phyloP scores from a whole-genome alignment of 495 filamentous ascomycete genomes.

The Neurospora sublineolata region DNA sequence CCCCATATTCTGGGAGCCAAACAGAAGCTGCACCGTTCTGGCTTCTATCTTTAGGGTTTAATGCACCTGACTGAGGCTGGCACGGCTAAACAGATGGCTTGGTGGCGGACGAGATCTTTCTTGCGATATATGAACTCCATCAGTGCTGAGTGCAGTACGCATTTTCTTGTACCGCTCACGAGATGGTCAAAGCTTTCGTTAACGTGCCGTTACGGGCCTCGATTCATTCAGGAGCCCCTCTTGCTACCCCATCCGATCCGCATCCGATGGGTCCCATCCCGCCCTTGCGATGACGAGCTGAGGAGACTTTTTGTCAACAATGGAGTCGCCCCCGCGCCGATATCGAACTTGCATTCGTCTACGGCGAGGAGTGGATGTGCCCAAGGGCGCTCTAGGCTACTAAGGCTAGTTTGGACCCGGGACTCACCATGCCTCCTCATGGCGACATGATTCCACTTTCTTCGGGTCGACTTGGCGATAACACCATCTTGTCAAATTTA shows the following conservation, averaged over 20 bases:
- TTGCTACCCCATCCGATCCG: not conserved
- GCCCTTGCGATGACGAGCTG: conserved; percentile 12
- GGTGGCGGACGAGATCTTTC: not conserved
- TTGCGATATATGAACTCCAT: not conserved
- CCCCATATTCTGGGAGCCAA: not conserved
- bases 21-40: not conserved
- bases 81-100: not conserved
- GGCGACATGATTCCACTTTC: not conserved
- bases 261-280: not conserved
- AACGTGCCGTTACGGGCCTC: not conserved
- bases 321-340: conserved; percentile 12
- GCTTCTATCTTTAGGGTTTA: not conserved
- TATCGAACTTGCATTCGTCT: not conserved
- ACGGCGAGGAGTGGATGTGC: not conserved
- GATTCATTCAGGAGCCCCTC: not conserved
- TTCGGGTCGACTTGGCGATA: not conserved
- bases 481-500: not conserved
- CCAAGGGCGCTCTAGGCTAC: not conserved
- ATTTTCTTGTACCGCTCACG: not conserved
- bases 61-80: not conserved
- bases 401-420: not conserved
- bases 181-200: not conserved
- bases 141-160: not conserved
- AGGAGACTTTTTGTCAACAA: not conserved
- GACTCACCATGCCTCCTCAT: not conserved